Conservation (phyloP, 2,329 filamentous ascomycete species). For the Alternaria infectoria region DNA sequence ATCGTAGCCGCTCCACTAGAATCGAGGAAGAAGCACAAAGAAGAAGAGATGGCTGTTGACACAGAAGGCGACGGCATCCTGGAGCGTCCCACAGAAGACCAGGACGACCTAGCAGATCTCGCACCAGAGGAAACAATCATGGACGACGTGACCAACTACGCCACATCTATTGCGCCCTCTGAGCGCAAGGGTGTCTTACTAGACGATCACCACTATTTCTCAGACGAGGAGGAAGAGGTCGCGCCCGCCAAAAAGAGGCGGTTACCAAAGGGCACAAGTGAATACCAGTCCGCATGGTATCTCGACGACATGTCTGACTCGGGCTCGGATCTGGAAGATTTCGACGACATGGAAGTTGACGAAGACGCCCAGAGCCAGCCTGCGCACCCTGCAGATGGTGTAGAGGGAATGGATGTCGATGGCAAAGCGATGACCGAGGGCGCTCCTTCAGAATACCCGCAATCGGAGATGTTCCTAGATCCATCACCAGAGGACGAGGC, state of each 20-base stretch:
- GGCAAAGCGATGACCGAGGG: slow-evolving; percentile 72
- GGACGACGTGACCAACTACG: slow-evolving; percentile 66
- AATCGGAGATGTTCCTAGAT: slow-evolving; percentile 90
- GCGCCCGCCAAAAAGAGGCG: slow-evolving; percentile 69
- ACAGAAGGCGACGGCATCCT: slow-evolving; percentile 63
- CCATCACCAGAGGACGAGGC: slow-evolving; percentile 82
- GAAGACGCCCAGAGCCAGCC: slow-evolving; percentile 61
- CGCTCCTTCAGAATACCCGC: slow-evolving; percentile 86
- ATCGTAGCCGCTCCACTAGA: slow-evolving; percentile 78
- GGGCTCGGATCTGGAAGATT: slow-evolving; percentile 76
- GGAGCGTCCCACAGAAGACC: slow-evolving; percentile 76
- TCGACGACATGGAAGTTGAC: slow-evolving; percentile 64
- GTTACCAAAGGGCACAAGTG: slow-evolving; percentile 88
- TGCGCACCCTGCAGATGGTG: slow-evolving; percentile 78
- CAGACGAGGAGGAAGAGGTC: slow-evolving; percentile 76
- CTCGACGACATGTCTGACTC: slow-evolving; percentile 81
- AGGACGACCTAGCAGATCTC: slow-evolving; percentile 80
- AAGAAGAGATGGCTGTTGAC: slow-evolving; percentile 73
- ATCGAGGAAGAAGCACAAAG: slow-evolving; percentile 63
- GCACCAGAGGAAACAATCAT: slow-evolving; percentile 87
- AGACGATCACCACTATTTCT: slow-evolving; percentile 98
- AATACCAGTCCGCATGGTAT: slow-evolving; percentile 95
- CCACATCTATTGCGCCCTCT: slow-evolving; percentile 54
- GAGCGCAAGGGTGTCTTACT: slow-evolving; percentile 82
- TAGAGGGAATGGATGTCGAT: slow-evolving; percentile 66